These are phyloP conservation scores for Annulohypoxylon nitens DNA, from an alignment of 495 filamentous ascomycete genomes.

Conservation along the genomic window DNA sequence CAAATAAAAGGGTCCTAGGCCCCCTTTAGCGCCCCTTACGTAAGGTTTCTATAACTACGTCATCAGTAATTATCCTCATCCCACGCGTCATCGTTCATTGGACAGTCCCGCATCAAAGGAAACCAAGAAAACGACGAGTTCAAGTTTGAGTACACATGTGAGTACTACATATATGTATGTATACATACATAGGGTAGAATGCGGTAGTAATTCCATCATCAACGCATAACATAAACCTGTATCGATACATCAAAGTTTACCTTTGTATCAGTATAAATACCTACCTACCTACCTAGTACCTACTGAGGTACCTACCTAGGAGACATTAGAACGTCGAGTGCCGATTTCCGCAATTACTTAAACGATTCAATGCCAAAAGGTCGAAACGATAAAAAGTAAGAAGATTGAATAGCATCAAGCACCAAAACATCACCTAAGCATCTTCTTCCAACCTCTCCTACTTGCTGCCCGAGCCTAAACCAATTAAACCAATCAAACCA, in stretches of 20 bases:
- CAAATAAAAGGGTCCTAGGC: not conserved
- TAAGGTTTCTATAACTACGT: slow-evolving; percentile 8
- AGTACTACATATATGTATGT: not conserved
- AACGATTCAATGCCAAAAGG: not conserved
- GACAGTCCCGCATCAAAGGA: slow-evolving; percentile 12
- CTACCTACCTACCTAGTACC: no score
- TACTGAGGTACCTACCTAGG: no score
- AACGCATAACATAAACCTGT: not conserved
- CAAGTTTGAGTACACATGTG: not conserved
- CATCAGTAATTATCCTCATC: not conserved
- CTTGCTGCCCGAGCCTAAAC: not conserved
- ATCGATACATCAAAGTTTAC: not conserved
- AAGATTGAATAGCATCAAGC: not conserved
- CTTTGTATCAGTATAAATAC: not conserved
- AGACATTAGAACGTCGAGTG: not conserved
- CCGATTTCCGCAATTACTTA: not conserved
- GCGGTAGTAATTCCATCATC: not conserved
- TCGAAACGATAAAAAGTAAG: not conserved
- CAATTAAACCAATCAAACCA: not conserved
- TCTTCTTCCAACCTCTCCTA: not conserved
- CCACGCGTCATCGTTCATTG: slow-evolving; percentile 1
- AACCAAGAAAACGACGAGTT: not conserved
- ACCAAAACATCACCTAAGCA: not conserved
- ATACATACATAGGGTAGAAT: not conserved
- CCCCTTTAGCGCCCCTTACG: not conserved